Percentiles rank a stretch among this genome's conserved stretches.
Evolutionary conservation across 73 alveolate species (phyloP).

Genomic region (Urostyla sp.): DNA sequence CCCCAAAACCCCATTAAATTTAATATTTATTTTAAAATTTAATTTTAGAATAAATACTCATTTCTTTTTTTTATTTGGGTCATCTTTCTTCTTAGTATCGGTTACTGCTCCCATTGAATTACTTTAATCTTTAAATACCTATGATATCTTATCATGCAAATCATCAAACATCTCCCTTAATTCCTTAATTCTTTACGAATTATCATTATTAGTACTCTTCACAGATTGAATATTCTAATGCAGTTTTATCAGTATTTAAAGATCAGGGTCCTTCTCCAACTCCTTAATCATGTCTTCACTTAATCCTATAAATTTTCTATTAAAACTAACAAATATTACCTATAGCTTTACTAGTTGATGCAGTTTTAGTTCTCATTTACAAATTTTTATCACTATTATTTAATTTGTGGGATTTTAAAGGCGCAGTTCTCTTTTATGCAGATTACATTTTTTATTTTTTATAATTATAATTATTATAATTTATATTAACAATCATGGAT

Average conservation of each 20-base stretch:
- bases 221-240: conserved; percentile 28
- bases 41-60: too few relatives aligned
- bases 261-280: conserved; percentile 27
- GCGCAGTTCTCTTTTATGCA: conserved; percentile 35
- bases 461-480: conserved; percentile 27
- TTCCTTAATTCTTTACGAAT: conserved; percentile 22
- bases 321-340: not conserved
- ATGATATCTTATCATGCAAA: conserved; percentile 10
- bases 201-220: conserved; percentile 24
- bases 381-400: conserved; percentile 26
- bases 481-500: conserved; percentile 5
- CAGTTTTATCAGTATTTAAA: not conserved
- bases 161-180: conserved; percentile 17
- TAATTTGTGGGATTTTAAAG: conserved; percentile 20
- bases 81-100: conserved; percentile 47
- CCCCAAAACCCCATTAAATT: too few relatives aligned
- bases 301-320: not conserved
- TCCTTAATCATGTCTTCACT: conserved; percentile 33
- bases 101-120: conserved; percentile 35
- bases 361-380: conserved; percentile 18
- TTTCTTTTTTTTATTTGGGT: conserved; percentile 29
- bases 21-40: too few relatives aligned
- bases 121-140: conserved; percentile 39
- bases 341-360: conserved; percentile 38
- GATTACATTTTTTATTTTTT: conserved; percentile 22